These are phyloP conservation scores for Paramecium octaurelia DNA, from an alignment of 73 alveolate genomes.

Conservation along the genomic window DNA sequence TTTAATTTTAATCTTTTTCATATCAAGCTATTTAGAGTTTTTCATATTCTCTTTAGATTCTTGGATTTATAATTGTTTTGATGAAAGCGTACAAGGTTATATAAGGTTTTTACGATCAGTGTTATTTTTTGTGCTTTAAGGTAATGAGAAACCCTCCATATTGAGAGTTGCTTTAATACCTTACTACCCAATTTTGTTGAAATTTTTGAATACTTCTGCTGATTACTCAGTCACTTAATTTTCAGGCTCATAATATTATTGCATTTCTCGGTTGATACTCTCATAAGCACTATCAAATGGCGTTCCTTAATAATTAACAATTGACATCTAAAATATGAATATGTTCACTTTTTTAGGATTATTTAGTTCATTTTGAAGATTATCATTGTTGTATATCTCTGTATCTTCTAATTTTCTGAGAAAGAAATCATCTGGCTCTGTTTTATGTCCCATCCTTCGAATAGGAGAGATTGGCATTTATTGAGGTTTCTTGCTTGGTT, in stretches of 20 bases:
- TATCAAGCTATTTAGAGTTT: not conserved
- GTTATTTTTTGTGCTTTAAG: slow-evolving; percentile 3
- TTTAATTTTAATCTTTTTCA: not conserved
- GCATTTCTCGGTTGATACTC: slow-evolving; percentile 7
- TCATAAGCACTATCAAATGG: slow-evolving; percentile 47
- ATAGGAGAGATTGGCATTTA: not conserved
- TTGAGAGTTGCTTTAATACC: not conserved
- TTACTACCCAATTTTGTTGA: not conserved
- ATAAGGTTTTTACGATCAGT: not conserved
- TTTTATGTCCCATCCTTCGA: not conserved
- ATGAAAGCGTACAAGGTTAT: not conserved
- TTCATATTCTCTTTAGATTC: slow-evolving; percentile 25
- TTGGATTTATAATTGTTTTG: not conserved
- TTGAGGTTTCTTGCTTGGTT: not conserved
- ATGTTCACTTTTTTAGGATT: not conserved
- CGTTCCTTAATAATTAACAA: slow-evolving; percentile 17
- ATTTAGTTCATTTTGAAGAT: not conserved
- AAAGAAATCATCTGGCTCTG: slow-evolving; percentile 17
- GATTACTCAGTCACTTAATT: not conserved
- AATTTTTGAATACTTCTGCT: not conserved
- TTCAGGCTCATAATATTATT: not conserved
- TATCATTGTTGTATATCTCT: not conserved
- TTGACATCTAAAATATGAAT: not conserved
- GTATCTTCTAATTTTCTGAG: not conserved
- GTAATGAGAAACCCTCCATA: not conserved